Evolutionary conservation across 169 alveolate species (phyloP).

Genomic region (Perkinsus olseni): DNA sequence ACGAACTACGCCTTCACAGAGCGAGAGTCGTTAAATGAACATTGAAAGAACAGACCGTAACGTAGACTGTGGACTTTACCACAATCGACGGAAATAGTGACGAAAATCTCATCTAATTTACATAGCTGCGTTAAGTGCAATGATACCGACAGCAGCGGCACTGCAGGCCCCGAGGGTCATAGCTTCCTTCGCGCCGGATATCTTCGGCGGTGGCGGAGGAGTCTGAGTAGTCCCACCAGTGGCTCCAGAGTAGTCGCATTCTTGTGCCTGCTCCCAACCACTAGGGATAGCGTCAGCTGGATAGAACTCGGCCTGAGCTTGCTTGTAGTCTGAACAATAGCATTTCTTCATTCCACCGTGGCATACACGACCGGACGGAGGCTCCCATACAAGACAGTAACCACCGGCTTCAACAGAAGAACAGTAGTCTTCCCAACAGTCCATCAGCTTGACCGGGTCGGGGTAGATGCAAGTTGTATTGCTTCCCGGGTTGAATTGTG

Average conservation of each 20-base stretch:
- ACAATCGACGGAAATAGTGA: background rate
- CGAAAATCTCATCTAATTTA: background rate
- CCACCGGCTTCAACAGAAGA: background rate
- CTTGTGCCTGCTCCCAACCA: background rate
- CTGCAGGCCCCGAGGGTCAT: background rate
- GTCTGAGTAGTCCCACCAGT: background rate
- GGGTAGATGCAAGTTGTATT: background rate
- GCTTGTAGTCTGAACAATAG: background rate
- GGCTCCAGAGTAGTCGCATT: background rate
- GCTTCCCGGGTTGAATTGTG: background rate
- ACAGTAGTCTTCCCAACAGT: background rate
- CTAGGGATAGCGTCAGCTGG: background rate
- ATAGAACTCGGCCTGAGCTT: background rate
- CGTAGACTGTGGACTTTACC: background rate
- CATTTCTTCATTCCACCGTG: background rate
- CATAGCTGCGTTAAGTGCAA: background rate
- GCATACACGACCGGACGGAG: conserved; percentile 3
- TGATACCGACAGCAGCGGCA: background rate
- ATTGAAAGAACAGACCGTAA: background rate
- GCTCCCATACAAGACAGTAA: background rate
- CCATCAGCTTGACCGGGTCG: background rate
- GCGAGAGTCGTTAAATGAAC: background rate
- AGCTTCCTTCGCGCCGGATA: background rate
- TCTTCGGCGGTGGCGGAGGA: background rate
- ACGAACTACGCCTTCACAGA: background rate